Percentiles rank a stretch among this genome's conserved stretches.
phyloP scores from a whole-genome alignment of 2,329 filamentous ascomycete species.

The Venturia nashicola region DNA sequence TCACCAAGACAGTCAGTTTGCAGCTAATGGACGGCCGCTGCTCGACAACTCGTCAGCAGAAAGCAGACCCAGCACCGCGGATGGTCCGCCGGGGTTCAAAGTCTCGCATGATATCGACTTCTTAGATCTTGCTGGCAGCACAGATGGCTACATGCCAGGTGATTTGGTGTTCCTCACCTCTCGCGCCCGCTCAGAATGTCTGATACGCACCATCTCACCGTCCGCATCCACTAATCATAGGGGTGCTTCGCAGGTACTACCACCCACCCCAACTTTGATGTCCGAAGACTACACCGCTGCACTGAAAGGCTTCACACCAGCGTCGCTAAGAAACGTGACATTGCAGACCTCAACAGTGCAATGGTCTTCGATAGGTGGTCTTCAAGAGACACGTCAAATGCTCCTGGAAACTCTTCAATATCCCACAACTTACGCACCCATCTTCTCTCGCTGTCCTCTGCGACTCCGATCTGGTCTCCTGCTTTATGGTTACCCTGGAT shows the following conservation, averaged over 20 bases:
- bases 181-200: conserved; percentile 78
- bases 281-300: conserved; percentile 72
- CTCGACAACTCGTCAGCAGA: conserved; percentile 13
- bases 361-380: conserved; percentile 82
- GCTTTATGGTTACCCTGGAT: conserved; percentile 89
- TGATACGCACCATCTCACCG: conserved; percentile 66
- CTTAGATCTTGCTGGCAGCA: conserved; percentile 82
- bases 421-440: conserved; percentile 93
- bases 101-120: conserved; percentile 74
- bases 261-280: conserved; percentile 39
- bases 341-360: conserved; percentile 86
- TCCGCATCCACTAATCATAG: conserved; percentile 32
- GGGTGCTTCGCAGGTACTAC: neutral
- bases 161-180: conserved; percentile 79
- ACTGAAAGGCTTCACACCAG: conserved; percentile 84
- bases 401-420: conserved; percentile 92
- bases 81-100: conserved; percentile 45
- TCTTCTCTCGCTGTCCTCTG: conserved; percentile 90
- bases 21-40: conserved; percentile 11
- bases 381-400: conserved; percentile 77
- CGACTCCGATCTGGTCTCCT: conserved; percentile 87
- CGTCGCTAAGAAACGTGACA: conserved; percentile 86
- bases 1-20: conserved; percentile 19
- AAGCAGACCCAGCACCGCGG: conserved; percentile 25
- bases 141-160: conserved; percentile 96